phyloP scores from a whole-genome alignment of 345 rosid species.

The Gossypium arboreum region DNA sequence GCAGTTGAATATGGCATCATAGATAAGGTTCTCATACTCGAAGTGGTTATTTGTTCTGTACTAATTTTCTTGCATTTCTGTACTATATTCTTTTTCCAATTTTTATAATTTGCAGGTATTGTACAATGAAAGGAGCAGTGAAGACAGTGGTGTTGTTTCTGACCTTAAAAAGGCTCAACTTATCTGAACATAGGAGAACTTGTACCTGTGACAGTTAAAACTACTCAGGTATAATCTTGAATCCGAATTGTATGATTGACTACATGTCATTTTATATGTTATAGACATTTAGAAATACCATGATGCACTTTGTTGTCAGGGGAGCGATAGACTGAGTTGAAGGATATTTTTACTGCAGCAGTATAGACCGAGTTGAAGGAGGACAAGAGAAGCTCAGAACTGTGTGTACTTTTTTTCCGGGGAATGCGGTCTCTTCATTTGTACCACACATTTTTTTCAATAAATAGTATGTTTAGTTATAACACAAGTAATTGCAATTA shows the following conservation, averaged over 20 bases:
- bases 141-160: conserved; percentile 66
- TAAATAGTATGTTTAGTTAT: not conserved
- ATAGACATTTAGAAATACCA: not conserved
- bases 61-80: not conserved
- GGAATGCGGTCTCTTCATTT: not conserved
- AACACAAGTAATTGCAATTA: not conserved
- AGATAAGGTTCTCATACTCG: conserved; percentile 57
- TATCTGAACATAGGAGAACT: conserved; percentile 24
- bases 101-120: conserved; percentile 64
- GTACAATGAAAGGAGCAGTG: conserved; percentile 60
- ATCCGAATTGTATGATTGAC: not conserved
- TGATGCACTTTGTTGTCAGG: not conserved
- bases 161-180: conserved; percentile 56
- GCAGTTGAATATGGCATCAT: conserved; percentile 87
- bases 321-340: not conserved
- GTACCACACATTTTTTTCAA: not conserved
- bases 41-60: not conserved
- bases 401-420: not conserved
- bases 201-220: conserved; percentile 5
- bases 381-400: not conserved
- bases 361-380: not conserved
- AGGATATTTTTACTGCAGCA: not conserved
- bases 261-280: not conserved
- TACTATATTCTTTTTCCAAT: not conserved
- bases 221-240: conserved; percentile 3